These are phyloP conservation scores for Puccinia triticina DNA, from an alignment of 1,284 basidiomycete genomes.

Conservation along the genomic window DNA sequence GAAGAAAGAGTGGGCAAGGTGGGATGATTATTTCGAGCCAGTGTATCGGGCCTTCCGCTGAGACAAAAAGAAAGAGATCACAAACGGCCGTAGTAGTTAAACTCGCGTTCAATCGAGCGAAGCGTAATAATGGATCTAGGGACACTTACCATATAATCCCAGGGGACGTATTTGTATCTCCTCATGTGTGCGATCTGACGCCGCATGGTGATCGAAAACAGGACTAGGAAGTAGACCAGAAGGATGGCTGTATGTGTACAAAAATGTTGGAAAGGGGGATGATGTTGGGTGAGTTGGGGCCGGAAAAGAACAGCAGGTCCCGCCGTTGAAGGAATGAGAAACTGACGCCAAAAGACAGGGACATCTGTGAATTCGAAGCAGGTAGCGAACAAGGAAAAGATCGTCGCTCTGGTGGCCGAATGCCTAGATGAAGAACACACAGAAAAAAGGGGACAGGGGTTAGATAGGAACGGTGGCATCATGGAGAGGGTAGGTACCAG, in stretches of 20 bases:
- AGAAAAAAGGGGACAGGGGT: slow-evolving; percentile 3
- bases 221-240: slow-evolving; percentile 70
- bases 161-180: slow-evolving; percentile 50
- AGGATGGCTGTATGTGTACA: slow-evolving; percentile 53
- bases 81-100: slow-evolving; percentile 40
- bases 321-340: slow-evolving; percentile 77
- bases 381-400: slow-evolving; percentile 78
- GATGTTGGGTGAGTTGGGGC: slow-evolving; percentile 70
- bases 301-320: slow-evolving; percentile 77
- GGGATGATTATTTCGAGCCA: slow-evolving; percentile 22
- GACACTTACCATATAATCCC: slow-evolving; percentile 49
- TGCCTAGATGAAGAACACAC: slow-evolving; percentile 69
- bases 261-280: slow-evolving; percentile 65
- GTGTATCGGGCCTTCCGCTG: slow-evolving; percentile 46
- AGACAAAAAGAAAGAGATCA: not conserved
- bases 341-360: slow-evolving; percentile 50
- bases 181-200: slow-evolving; percentile 69
- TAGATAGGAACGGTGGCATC: not conserved
- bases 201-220: slow-evolving; percentile 87
- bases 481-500: slow-evolving; percentile 67
- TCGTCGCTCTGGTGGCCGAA: slow-evolving; percentile 83
- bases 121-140: not conserved
- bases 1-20: not conserved
- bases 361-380: slow-evolving; percentile 62
- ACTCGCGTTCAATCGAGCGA: not conserved